phyloP scores from a whole-genome alignment of 805 yeast species.

The Schwanniomyces occidentalis region DNA sequence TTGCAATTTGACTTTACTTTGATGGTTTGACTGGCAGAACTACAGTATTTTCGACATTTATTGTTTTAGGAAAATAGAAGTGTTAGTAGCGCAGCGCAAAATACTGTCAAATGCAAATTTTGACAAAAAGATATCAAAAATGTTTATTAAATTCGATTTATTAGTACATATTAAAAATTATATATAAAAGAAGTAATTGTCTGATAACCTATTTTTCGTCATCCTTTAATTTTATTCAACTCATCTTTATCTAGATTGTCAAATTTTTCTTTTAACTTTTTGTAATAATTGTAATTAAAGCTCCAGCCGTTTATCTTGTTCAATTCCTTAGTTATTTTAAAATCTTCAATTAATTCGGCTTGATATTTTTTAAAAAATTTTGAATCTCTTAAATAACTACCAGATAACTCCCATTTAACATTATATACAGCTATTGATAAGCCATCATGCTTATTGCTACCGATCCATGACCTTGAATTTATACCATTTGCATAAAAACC shows the following conservation, averaged over 20 bases:
- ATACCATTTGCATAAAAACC: slow-evolving; percentile 71
- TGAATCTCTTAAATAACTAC: slow-evolving; percentile 28
- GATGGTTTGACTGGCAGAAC: no score
- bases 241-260: slow-evolving; percentile 7
- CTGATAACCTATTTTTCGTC: neutral
- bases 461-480: slow-evolving; percentile 72
- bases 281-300: slow-evolving; percentile 29
- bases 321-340: slow-evolving; percentile 14
- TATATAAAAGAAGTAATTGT: no score
- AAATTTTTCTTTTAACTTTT: slow-evolving; percentile 26
- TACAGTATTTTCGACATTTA: no score
- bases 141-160: no score
- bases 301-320: slow-evolving; percentile 30
- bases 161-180: no score
- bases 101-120: no score
- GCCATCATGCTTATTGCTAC: slow-evolving; percentile 67
- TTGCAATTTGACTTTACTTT: no score
- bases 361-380: slow-evolving; percentile 29
- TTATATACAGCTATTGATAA: slow-evolving; percentile 63
- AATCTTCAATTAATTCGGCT: slow-evolving; percentile 25
- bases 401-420: slow-evolving; percentile 48
- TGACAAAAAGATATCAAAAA: no score
- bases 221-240: neutral
- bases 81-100: no score
- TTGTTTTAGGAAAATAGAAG: no score